Evolutionary conservation across 331 rosid genomes (phyloP).

Genomic region (Quercus lobata): DNA sequence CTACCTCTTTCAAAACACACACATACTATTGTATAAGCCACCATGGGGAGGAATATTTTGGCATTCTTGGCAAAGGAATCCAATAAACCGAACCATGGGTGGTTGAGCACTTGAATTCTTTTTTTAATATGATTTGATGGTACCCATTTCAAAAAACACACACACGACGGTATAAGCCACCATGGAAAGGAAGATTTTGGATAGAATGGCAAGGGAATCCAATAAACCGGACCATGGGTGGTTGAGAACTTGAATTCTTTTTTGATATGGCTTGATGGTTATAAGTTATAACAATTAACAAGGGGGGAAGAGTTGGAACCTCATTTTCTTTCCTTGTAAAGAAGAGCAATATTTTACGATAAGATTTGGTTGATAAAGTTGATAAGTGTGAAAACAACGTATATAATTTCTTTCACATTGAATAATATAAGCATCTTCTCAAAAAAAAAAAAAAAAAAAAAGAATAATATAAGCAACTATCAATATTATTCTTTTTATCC

Average conservation of each 20-base stretch:
- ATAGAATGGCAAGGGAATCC: neutral
- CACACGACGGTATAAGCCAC: neutral
- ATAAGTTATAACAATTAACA: too few species aligned
- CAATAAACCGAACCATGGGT: neutral
- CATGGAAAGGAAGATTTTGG: neutral
- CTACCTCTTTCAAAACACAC: too few species aligned
- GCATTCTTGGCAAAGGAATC: neutral
- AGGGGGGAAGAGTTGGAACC: too few species aligned
- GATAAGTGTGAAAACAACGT: neutral
- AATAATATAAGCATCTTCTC: too few species aligned
- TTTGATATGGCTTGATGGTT: too few species aligned
- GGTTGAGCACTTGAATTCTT: neutral
- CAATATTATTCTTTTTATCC: neutral
- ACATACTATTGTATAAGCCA: neutral
- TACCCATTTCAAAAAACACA: too few species aligned
- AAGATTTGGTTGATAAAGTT: slow-evolving; percentile 3
- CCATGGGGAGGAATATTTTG: neutral
- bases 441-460: too few species aligned
- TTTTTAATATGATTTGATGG: too few species aligned
- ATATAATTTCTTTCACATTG: neutral
- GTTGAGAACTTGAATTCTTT: neutral
- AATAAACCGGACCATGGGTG: neutral
- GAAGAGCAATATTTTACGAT: neutral
- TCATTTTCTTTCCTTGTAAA: too few species aligned
- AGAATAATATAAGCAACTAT: too few species aligned